Base-by-base conservation (phyloP, 768 basidiomycete species). In the Boletus tylopilopsis region DNA sequence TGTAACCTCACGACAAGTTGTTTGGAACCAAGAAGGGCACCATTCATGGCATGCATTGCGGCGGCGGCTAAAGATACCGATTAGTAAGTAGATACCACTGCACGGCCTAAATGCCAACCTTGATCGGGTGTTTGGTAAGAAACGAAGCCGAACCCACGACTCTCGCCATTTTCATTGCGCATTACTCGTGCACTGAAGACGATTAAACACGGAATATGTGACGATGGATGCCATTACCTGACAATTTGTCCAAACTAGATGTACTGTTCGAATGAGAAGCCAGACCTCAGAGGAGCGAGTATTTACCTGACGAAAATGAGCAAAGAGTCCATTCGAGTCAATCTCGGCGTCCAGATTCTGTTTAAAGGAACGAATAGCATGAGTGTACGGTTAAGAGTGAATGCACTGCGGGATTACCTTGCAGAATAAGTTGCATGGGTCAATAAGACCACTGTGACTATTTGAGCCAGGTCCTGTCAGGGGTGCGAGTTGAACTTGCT, bases 71-170 rank as follows among this genome's bases (percentile, higher is more conserved):
- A 8, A 50, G 38, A 53, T 40, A 16, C 29, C 19, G 22, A 34
- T 49, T n/a, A 63, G 40, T 19, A 6, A 35, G 49, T 19, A 23
- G 40, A 33, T 32, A 19, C 21, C 5, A 21, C 19, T 36, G 9
- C 16, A 23, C 9, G 41, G 19, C 46, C 34, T 23, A 42, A n/a
- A 45, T 7, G 23, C 60, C 13, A 54, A 87, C 90, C 90, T 78
- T 92, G 86, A 55, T 87, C 83, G 19, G 91, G 87, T 9, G 81
- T 78, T 64, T 91, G 87, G 69, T 73, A 94, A 3, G 88, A 90
- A 36, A 94, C 93, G 60, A 94, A 95, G 24, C 93, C 93, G 63
- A 94, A 95, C 10, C 92, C 87, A 56, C 89, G 84, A 68, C 87
- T 85, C 43, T 85, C 83, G 29, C 88, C 87, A 50, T 54, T 69